A percentile compares a stretch with the other conserved stretches of the same genome.
phyloP scores from a whole-genome alignment of 257 asterid species.

The Cynanchum wilfordii region DNA sequence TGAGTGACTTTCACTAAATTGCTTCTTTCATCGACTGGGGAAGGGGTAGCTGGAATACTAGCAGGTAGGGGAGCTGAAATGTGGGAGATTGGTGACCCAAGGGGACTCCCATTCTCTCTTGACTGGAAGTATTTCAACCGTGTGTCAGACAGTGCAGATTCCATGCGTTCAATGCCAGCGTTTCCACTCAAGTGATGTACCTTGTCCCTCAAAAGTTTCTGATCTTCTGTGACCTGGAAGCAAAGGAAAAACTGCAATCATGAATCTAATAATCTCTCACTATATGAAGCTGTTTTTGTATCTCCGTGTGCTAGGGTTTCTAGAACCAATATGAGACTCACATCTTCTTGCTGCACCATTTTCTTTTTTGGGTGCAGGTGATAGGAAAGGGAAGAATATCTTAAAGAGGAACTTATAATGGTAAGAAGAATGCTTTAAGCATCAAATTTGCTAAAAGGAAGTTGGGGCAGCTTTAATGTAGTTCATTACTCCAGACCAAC shows the following conservation, averaged over 20 bases:
- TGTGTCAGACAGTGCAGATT: constrained; percentile 56
- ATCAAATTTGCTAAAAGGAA: background rate
- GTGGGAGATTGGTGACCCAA: constrained; percentile 35
- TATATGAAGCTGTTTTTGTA: background rate
- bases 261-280: background rate
- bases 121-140: constrained; percentile 52
- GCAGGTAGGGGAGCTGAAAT: constrained; percentile 37
- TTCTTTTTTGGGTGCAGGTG: background rate
- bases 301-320: background rate
- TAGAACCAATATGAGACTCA: background rate
- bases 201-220: constrained; percentile 72
- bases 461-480: background rate
- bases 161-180: constrained; percentile 84
- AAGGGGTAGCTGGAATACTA: constrained; percentile 23
- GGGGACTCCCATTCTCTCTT: constrained; percentile 42
- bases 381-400: background rate
- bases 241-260: background rate
- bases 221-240: constrained; percentile 67
- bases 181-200: constrained; percentile 77
- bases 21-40: constrained; percentile 33
- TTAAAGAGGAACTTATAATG: background rate
- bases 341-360: background rate
- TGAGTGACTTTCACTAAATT: constrained; percentile 25
- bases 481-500: background rate
- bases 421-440: background rate